Evolutionary conservation across 495 filamentous ascomycete genomes (phyloP).

Genomic region (Thozetella sp.): DNA sequence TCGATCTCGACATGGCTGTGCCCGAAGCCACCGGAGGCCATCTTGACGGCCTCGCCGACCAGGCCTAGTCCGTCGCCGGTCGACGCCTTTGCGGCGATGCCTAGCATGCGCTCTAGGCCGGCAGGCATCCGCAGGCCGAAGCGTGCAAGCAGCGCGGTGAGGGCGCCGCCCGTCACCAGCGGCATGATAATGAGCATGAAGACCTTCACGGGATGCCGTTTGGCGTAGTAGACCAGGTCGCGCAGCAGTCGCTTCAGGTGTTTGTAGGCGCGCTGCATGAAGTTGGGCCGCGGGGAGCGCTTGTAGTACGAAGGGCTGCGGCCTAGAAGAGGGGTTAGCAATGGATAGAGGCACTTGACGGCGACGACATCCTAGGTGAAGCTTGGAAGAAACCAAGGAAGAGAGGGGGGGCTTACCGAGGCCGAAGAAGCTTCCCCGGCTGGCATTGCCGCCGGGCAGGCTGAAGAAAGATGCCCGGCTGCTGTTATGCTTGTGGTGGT

Average conservation of each 20-base stretch:
- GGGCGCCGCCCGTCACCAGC: slow-evolving; percentile 76
- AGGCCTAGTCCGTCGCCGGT: slow-evolving; percentile 52
- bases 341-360: slow-evolving; percentile 60
- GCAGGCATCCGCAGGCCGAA: slow-evolving; percentile 76
- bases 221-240: slow-evolving; percentile 74
- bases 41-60: slow-evolving; percentile 48
- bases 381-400: slow-evolving; percentile 56
- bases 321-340: slow-evolving; percentile 50
- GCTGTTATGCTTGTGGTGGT: slow-evolving; percentile 34
- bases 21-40: slow-evolving; percentile 33
- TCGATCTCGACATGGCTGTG: slow-evolving; percentile 19
- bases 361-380: no score
- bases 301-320: slow-evolving; percentile 67
- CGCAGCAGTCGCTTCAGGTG: slow-evolving; percentile 74
- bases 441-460: slow-evolving; percentile 43
- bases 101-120: slow-evolving; percentile 54
- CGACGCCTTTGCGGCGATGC: slow-evolving; percentile 54
- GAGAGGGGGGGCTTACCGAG: slow-evolving; percentile 53
- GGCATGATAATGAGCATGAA: slow-evolving; percentile 85
- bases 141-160: slow-evolving; percentile 69
- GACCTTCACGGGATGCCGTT: slow-evolving; percentile 78
- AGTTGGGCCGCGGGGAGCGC: slow-evolving; percentile 74
- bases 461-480: slow-evolving; percentile 56
- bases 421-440: slow-evolving; percentile 43
- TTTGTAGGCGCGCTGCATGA: slow-evolving; percentile 67